These are phyloP conservation scores for Balansia obtecta DNA, from an alignment of 2,329 filamentous ascomycete genomes.

Conservation along the genomic window DNA sequence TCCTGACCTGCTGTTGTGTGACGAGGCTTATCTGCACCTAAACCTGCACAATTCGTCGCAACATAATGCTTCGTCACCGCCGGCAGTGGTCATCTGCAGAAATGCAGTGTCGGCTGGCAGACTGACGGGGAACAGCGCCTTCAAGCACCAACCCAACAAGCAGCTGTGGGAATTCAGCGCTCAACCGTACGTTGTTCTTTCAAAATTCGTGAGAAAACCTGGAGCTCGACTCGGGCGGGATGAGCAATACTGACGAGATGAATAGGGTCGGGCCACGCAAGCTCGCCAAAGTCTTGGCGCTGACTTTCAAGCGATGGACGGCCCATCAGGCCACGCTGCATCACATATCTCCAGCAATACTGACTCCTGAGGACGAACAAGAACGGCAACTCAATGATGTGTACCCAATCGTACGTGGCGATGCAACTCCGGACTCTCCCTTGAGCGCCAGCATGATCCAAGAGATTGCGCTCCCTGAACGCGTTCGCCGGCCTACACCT, in stretches of 20 bases:
- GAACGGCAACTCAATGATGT: background rate
- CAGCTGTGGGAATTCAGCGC: constrained; percentile 24
- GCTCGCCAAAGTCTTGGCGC: constrained; percentile 12
- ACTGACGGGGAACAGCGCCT: background rate
- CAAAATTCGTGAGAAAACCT: constrained; percentile 6
- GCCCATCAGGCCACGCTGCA: constrained; percentile 1
- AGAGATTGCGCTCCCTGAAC: constrained; percentile 1
- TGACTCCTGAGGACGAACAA: constrained; percentile 2
- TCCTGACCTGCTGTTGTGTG: constrained; percentile 16
- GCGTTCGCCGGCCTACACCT: constrained; percentile 1
- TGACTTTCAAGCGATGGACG: constrained; percentile 6
- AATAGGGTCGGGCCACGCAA: constrained; percentile 23
- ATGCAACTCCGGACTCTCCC: background rate
- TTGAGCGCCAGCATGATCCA: background rate
- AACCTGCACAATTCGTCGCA: constrained; percentile 10
- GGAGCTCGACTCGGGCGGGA: background rate
- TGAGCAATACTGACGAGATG: background rate
- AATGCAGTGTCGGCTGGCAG: constrained; percentile 3
- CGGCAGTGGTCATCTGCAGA: constrained; percentile 5
- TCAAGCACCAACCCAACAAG: constrained; percentile 4
- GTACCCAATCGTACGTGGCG: background rate
- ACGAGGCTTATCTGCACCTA: constrained; percentile 15
- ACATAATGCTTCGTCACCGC: constrained; percentile 4
- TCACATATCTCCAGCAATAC: background rate
- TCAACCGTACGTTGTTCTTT: constrained; percentile 19